Percentiles rank a stretch among this genome's conserved stretches.
Evolutionary conservation across 768 basidiomycete species (phyloP).

Genomic region (Amyloporia xantha): DNA sequence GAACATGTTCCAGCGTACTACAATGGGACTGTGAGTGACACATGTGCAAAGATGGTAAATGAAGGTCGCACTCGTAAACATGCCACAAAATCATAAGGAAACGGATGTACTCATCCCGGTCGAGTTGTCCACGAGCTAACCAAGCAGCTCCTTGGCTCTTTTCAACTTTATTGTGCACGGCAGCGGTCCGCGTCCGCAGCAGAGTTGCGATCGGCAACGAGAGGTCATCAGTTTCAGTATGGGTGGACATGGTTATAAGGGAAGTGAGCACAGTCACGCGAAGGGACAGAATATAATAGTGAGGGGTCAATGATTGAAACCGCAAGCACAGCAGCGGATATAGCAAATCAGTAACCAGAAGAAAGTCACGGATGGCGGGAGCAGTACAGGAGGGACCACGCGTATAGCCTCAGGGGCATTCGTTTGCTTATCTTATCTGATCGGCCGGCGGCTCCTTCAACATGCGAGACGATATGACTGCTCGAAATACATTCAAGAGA

Average conservation of each 20-base stretch:
- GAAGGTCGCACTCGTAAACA: constrained; percentile 57
- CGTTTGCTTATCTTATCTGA: neutral
- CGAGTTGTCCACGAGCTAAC: constrained; percentile 52
- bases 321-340: constrained; percentile 17
- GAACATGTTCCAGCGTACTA: constrained; percentile 50
- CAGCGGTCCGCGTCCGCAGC: constrained; percentile 32
- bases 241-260: neutral
- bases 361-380: no score
- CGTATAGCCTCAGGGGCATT: no score
- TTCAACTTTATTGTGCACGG: constrained; percentile 52
- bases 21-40: neutral
- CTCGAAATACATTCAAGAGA: no score
- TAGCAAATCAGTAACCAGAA: no score
- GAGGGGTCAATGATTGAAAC: neutral
- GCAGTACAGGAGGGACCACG: no score
- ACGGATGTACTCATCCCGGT: constrained; percentile 57
- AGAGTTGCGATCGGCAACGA: constrained; percentile 30
- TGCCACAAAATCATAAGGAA: constrained; percentile 77
- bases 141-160: constrained; percentile 50
- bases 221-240: constrained; percentile 15
- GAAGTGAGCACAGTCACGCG: neutral
- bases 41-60: neutral
- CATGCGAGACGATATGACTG: no score
- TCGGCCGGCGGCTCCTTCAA: no score
- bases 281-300: neutral